Base-by-base conservation (phyloP, 441 rosid genomes). In the Euphorbia schlechtendalii region DNA sequence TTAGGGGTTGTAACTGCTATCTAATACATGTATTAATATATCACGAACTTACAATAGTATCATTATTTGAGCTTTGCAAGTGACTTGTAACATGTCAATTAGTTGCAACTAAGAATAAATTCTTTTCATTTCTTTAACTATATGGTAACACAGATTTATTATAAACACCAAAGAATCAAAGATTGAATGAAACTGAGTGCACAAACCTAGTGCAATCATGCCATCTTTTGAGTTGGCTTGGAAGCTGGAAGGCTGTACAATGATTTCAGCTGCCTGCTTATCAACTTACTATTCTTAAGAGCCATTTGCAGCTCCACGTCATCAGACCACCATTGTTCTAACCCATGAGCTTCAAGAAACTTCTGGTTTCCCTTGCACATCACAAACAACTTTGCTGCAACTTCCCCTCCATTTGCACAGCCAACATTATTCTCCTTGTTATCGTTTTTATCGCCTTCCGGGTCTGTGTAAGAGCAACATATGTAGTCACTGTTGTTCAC, bases 261-360 rank as follows among this genome's bases (percentile, higher is more conserved):
- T n/a, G 96, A 90, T 65, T 77, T 86, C 69, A 94, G 87, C 76
- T 94, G 97, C 78, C 87, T 85, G 83, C 83, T 86, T 62, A 93
- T 87, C 62, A 94, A 77, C 68, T 83, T 87, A 85, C 95, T 85
- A 70, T 77, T 82, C 51, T 80, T 82, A 20, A 84, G 72, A 69
- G 89, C 86, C 69, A 71, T 80, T 58, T 84, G 87, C 59, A 84
- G 90, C 46, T 86, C 83, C 77, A 80, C 71, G 64, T 87, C 85
- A 69, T 89, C 87, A 0, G 99, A 90, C 99, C 97, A 94, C 99
- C 99, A 91, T 64, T 94, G 97, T 72, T 94, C 94, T 61, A 94
- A 54, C 27, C 97, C 98, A 36, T 94, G 99, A 34, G 96, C 98
- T 77, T 94, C 98, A 0, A 71, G 78, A 79, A 91, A 86, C 80